phyloP scores from a whole-genome alignment of 2,329 filamentous ascomycete genomes.

The Fusarium sp. region DNA sequence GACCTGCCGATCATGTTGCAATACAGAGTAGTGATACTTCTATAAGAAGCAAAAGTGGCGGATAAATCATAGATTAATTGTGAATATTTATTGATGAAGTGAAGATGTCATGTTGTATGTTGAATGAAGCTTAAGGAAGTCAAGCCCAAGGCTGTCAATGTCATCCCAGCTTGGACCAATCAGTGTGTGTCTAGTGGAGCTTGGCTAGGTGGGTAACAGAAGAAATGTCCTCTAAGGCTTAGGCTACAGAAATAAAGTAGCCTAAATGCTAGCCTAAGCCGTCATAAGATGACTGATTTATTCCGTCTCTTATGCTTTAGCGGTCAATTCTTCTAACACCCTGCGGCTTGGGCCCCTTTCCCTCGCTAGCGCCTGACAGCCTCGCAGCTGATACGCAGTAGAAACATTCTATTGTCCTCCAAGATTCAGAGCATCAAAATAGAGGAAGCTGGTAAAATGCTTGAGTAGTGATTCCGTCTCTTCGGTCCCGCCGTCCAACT shows the following conservation, averaged over 20 bases:
- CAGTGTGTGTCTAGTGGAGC: background rate
- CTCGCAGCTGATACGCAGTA: background rate
- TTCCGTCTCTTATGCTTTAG: no score
- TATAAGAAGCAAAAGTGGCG: background rate
- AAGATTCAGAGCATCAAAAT: background rate
- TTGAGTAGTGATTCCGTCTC: background rate
- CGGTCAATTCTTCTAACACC: no score
- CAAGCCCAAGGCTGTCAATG: constrained; percentile 7
- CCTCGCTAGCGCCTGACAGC: background rate
- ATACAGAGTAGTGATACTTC: background rate
- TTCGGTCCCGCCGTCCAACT: background rate
- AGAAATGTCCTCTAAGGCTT: no score
- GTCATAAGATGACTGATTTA: no score
- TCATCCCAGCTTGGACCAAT: constrained; percentile 11
- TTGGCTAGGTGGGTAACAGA: background rate
- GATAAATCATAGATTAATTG: background rate
- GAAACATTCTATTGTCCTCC: background rate
- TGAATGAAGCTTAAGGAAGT: background rate
- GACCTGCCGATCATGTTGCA: constrained; percentile 12
- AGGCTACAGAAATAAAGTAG: no score
- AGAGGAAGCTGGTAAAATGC: background rate
- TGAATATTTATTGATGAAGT: background rate
- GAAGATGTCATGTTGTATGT: constrained; percentile 3
- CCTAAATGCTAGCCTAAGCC: no score
- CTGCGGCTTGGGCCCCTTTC: background rate